phyloP scores from a whole-genome alignment of 2,329 filamentous ascomycete species.

The Lecanicillium sp. region DNA sequence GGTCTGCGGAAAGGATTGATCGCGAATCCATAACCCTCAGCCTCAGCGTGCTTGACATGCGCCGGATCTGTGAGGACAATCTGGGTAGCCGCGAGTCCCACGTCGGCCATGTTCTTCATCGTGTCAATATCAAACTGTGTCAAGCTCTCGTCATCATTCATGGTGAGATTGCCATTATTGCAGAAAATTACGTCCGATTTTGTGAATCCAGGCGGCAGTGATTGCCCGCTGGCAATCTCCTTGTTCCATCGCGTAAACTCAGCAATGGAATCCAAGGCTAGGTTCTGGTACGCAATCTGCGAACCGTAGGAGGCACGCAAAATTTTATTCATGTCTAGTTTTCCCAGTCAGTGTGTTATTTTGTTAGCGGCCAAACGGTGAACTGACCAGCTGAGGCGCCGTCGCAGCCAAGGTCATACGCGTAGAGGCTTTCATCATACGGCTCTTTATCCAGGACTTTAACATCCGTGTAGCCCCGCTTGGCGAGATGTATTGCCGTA shows the following conservation, averaged over 20 bases:
- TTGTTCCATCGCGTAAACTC: slow-evolving; percentile 41
- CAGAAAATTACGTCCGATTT: slow-evolving; percentile 30
- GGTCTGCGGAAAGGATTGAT: slow-evolving; percentile 32
- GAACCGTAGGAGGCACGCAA: slow-evolving; percentile 33
- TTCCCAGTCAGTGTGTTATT: too few relatives aligned
- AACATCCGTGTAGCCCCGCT: slow-evolving; percentile 39
- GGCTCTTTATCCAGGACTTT: slow-evolving; percentile 42
- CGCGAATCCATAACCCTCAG: slow-evolving; percentile 24
- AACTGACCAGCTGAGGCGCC: slow-evolving; percentile 35
- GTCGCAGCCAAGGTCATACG: slow-evolving; percentile 36
- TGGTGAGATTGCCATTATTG: slow-evolving; percentile 31
- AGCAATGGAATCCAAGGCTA: slow-evolving; percentile 36
- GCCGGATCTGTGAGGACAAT: slow-evolving; percentile 25
- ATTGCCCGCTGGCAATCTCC: slow-evolving; percentile 26
- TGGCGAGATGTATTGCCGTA: slow-evolving; percentile 27
- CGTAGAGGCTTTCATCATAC: slow-evolving; percentile 34
- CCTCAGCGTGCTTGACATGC: slow-evolving; percentile 23
- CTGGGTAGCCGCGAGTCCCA: slow-evolving; percentile 29
- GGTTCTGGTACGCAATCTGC: slow-evolving; percentile 39
- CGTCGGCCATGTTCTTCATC: slow-evolving; percentile 29
- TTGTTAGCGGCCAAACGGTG: not conserved
- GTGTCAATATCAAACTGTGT: slow-evolving; percentile 31
- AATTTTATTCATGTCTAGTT: slow-evolving; percentile 32
- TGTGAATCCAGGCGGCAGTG: slow-evolving; percentile 32
- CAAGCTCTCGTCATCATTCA: slow-evolving; percentile 20